phyloP scores from a whole-genome alignment of 345 rosid species.

The Pelargonium nanum region DNA sequence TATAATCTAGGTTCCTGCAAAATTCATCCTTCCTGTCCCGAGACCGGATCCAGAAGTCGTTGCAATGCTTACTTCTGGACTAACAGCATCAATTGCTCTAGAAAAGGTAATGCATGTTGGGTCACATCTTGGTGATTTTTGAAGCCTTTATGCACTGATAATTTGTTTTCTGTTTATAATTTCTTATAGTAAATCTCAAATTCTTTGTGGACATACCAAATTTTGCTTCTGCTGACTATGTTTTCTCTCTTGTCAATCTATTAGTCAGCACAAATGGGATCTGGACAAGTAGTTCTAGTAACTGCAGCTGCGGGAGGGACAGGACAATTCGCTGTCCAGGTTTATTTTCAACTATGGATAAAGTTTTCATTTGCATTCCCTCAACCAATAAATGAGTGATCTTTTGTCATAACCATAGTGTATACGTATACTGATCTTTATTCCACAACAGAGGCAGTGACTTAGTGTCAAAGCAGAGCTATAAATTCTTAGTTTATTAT shows the following conservation, averaged over 20 bases:
- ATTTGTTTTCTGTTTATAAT: not conserved
- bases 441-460: no score
- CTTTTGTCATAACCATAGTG: no score
- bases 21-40: slow-evolving; percentile 75
- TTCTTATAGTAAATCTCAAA: not conserved
- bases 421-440: no score
- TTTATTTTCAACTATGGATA: no score
- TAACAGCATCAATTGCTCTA: slow-evolving; percentile 87
- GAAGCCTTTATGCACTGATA: no score
- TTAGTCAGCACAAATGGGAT: slow-evolving; percentile 78
- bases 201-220: not conserved
- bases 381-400: no score
- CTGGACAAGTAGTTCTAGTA: slow-evolving; percentile 72
- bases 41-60: slow-evolving; percentile 95
- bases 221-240: slow-evolving; percentile 10
- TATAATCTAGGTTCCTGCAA: slow-evolving; percentile 48
- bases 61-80: slow-evolving; percentile 97
- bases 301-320: slow-evolving; percentile 99
- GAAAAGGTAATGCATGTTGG: slow-evolving; percentile 61
- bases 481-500: slow-evolving; percentile 1
- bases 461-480: no score
- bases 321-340: slow-evolving; percentile 98
- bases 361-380: no score
- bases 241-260: slow-evolving; percentile 13
- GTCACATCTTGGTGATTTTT: no score